Evolutionary conservation across 148 eudicot genomes (phyloP).

Genomic region (Amaranthus palmeri): DNA sequence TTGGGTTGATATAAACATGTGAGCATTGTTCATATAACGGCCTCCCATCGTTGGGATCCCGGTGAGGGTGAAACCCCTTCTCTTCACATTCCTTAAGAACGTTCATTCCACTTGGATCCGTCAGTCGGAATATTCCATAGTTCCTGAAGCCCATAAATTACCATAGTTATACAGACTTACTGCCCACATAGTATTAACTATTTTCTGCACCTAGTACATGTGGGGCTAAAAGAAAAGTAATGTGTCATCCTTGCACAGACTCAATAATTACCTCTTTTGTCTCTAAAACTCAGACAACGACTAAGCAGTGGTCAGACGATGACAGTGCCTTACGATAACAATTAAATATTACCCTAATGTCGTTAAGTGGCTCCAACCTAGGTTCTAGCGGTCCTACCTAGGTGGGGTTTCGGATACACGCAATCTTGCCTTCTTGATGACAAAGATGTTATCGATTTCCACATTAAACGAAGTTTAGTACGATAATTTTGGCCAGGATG

Average conservation of each 20-base stretch:
- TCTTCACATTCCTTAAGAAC: conserved; percentile 52
- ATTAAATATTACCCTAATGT: too few relatives aligned
- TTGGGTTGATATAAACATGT: conserved; percentile 57
- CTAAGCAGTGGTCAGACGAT: too few relatives aligned
- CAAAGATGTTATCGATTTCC: too few relatives aligned
- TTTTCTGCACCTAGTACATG: not conserved
- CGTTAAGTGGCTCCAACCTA: too few relatives aligned
- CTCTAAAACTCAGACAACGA: too few relatives aligned
- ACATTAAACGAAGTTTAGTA: too few relatives aligned
- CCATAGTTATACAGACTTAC: conserved; percentile 3
- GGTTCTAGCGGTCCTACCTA: too few relatives aligned
- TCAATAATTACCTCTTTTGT: too few relatives aligned
- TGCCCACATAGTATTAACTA: not conserved
- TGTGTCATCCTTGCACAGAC: not conserved
- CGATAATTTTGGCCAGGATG: not conserved
- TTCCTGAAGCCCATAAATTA: conserved; percentile 35
- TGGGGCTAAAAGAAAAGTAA: not conserved
- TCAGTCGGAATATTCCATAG: conserved; percentile 57
- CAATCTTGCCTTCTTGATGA: too few relatives aligned
- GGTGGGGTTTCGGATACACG: too few relatives aligned
- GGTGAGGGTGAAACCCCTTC: conserved; percentile 56
- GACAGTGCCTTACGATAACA: too few relatives aligned
- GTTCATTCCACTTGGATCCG: conserved; percentile 54
- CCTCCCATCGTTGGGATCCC: conserved; percentile 47
- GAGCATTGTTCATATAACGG: conserved; percentile 66